Conservation (phyloP, 305 asterid genomes). For the Fraxinus dipetala region DNA sequence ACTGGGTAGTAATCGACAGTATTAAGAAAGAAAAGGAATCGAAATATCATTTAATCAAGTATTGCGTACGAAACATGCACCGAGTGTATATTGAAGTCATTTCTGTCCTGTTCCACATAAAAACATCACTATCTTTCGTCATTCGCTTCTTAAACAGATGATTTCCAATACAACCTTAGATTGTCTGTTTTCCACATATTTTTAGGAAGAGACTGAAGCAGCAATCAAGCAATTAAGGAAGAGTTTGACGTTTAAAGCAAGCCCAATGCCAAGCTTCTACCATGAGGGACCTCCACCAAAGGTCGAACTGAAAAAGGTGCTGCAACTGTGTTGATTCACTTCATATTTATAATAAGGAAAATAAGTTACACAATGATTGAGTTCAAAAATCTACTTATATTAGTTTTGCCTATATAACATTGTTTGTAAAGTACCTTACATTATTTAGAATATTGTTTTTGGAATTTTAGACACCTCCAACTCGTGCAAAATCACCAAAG, state of each 20-base stretch:
- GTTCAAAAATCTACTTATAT: background rate
- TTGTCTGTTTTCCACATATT: background rate
- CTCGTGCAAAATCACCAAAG: slow-evolving; percentile 88
- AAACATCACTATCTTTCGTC: background rate
- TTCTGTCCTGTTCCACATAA: background rate
- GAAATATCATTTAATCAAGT: background rate
- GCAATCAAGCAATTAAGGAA: slow-evolving; percentile 63
- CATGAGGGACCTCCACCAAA: slow-evolving; percentile 74
- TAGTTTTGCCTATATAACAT: background rate
- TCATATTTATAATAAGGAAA: background rate
- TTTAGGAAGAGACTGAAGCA: slow-evolving; percentile 59
- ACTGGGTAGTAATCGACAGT: background rate
- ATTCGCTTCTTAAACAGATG: background rate
- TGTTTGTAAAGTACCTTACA: background rate
- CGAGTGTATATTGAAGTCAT: background rate
- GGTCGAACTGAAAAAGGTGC: slow-evolving; percentile 65
- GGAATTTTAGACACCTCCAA: slow-evolving; percentile 59
- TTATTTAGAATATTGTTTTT: slow-evolving; percentile 16
- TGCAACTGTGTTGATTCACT: background rate
- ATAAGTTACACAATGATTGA: background rate
- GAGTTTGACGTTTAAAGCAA: slow-evolving; percentile 60
- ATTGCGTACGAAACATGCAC: background rate
- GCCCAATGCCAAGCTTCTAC: slow-evolving; percentile 78
- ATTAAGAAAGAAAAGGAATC: background rate
- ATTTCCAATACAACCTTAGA: background rate